These are phyloP conservation scores for Suillus subalutaceus DNA, from an alignment of 768 basidiomycete genomes.

Conservation along the genomic window DNA sequence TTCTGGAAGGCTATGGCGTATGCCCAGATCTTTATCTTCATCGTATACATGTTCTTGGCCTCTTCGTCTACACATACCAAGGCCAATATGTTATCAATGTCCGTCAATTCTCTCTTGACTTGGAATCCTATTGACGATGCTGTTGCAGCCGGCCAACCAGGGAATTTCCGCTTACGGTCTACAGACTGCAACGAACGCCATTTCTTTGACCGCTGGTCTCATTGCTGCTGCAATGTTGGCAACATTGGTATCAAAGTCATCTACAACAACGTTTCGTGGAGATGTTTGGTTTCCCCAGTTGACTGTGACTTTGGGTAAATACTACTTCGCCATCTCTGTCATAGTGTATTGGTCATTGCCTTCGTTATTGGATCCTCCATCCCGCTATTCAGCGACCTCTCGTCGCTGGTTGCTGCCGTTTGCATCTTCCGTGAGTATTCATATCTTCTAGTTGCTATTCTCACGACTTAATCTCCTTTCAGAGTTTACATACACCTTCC, in stretches of 20 bases:
- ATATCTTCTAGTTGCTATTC: conserved; percentile 40
- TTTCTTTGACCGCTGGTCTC: conserved; percentile 53
- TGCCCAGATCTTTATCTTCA: conserved; percentile 53
- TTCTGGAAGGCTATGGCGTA: conserved; percentile 69
- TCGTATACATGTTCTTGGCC: conserved; percentile 61
- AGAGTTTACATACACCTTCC: conserved; percentile 43
- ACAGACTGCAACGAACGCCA: conserved; percentile 41
- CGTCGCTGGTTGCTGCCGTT: conserved; percentile 57
- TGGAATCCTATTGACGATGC: conserved; percentile 4
- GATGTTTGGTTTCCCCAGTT: conserved; percentile 50
- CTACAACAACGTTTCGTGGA: conserved; percentile 57
- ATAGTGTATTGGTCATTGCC: conserved; percentile 37
- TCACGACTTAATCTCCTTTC: conserved; percentile 31
- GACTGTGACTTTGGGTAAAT: conserved; percentile 38
- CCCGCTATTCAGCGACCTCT: conserved; percentile 59
- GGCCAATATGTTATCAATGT: conserved; percentile 54
- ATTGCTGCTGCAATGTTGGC: conserved; percentile 65
- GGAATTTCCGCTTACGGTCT: conserved; percentile 35
- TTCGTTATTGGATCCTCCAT: conserved; percentile 61
- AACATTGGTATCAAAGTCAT: conserved; percentile 66
- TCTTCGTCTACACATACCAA: conserved; percentile 59
- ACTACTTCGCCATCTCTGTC: conserved; percentile 28
- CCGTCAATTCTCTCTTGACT: neutral
- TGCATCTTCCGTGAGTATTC: conserved; percentile 50
- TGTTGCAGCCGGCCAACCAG: conserved; percentile 34